Evolutionary conservation across 1,139 yeast species (phyloP), one percentile per base, ranked within the genome.

Genomic region (Saccharomyces hybrid): DNA sequence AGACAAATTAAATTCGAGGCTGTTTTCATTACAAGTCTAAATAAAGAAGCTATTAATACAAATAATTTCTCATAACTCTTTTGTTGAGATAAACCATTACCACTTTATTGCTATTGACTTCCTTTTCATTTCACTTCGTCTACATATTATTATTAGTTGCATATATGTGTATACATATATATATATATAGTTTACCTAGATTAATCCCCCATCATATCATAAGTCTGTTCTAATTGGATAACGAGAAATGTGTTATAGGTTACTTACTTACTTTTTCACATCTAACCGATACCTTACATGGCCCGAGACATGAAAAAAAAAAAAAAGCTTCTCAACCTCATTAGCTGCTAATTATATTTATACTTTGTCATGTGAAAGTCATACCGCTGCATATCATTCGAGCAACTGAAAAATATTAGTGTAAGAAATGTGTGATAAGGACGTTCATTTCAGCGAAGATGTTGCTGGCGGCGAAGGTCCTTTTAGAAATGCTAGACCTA

Each of bases 401-500:
- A 38, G 13, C 13, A 38, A 16, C 44, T 16, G n/a, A 38, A 4
- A 38, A 20, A 20, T 16, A 38, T 16, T 16, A 38, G 44, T 8
- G 13, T 11, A 38, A 38, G 25, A 38, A 9, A 38, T 38, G 44
- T 38, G 44, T 38, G 44, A 38, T 1, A 13, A 38, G n/a, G 49
- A 56, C n/a, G 54, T 58, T n/a, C 48, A 47, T 8, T 46, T 52
- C 8, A 56, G 57, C 31, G 49, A 53, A 27, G 57, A 51, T 38
- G 50, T 47, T 28, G 49, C 54, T 8, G 25, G 44, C 44, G 25
- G n/a, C 11, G 25, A 13, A 8, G 25, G 44, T 13, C 11, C n/a
- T 16, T 38, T 38, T n/a, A 28, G 25, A 14, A 49, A 47, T 25
- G 42, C 54, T 27, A 67, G 60, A 48, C 70, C 70, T 11, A 58